A percentile compares a stretch with the other conserved stretches of the same genome.
These are phyloP conservation scores for Diplosphaera chodatii DNA, from an alignment of 139 green algal genomes.

Conservation along the genomic window DNA sequence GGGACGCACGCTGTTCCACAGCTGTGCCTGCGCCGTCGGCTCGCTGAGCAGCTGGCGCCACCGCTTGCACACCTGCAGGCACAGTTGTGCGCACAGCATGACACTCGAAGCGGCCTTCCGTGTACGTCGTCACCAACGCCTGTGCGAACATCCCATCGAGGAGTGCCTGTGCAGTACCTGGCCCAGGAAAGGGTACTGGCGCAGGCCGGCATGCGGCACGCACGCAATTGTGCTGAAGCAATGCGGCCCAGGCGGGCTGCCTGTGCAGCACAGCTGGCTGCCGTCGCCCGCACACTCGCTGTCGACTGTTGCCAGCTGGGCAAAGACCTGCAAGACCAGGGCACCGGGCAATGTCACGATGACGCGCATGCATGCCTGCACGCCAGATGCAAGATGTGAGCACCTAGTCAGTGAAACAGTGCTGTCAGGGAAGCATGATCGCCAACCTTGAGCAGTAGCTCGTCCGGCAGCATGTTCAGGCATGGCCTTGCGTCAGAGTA, in stretches of 20 bases:
- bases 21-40: conserved; percentile 18
- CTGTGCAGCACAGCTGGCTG: neutral
- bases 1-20: conserved; percentile 19
- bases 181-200: conserved; percentile 52
- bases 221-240: conserved; percentile 5
- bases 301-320: conserved; percentile 7
- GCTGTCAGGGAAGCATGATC: too few relatives aligned
- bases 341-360: too few relatives aligned
- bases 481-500: neutral
- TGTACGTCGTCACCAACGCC: too few relatives aligned
- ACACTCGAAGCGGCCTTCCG: neutral
- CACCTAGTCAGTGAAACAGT: too few relatives aligned
- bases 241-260: neutral
- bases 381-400: too few relatives aligned
- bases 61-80: conserved; percentile 41
- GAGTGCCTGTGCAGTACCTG: conserved; percentile 26
- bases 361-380: too few relatives aligned
- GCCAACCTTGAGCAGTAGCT: conserved; percentile 25
- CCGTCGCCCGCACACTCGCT: conserved; percentile 1
- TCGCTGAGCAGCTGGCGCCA: conserved; percentile 37
- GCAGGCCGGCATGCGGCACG: conserved; percentile 37
- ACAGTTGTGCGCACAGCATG: neutral
- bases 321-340: conserved; percentile 18
- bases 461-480: conserved; percentile 21
- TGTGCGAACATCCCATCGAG: too few relatives aligned